Evolutionary conservation across 2,329 filamentous ascomycete genomes (phyloP).

Genomic region (Beauveria bassiana): DNA sequence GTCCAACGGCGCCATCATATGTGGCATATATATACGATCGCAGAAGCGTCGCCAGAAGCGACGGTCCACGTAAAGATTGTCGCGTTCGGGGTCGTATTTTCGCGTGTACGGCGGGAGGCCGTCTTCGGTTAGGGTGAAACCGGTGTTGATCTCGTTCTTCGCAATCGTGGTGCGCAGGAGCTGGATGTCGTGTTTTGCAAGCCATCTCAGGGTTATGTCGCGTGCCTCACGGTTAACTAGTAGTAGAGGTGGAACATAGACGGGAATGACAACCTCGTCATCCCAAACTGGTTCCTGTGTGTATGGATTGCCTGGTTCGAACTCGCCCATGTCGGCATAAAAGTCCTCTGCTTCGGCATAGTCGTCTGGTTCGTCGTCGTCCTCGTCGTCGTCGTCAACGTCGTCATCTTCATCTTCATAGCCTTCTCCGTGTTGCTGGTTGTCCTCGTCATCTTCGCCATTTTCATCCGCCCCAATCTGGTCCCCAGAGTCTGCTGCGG

Average conservation of each 20-base stretch:
- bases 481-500: background rate
- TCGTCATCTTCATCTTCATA: background rate
- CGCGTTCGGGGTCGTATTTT: slow-evolving; percentile 2
- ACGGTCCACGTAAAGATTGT: slow-evolving; percentile 8
- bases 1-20: background rate
- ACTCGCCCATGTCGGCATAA: background rate
- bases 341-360: background rate
- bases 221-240: slow-evolving; percentile 19
- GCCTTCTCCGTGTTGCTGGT: background rate
- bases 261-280: slow-evolving; percentile 13
- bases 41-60: slow-evolving; percentile 5
- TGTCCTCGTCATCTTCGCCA: background rate
- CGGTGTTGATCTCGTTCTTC: background rate
- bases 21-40: background rate
- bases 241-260: slow-evolving; percentile 12
- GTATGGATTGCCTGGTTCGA: background rate
- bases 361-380: background rate
- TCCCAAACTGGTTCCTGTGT: slow-evolving; percentile 1
- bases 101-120: background rate
- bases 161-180: background rate
- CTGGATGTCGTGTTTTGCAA: background rate
- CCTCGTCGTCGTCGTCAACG: background rate
- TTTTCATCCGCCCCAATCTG: background rate
- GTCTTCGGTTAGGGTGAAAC: background rate
- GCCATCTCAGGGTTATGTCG: slow-evolving; percentile 14